Evolutionary conservation across 805 yeast genomes (phyloP).

Genomic region (Wickerhamiella domercqiae): DNA sequence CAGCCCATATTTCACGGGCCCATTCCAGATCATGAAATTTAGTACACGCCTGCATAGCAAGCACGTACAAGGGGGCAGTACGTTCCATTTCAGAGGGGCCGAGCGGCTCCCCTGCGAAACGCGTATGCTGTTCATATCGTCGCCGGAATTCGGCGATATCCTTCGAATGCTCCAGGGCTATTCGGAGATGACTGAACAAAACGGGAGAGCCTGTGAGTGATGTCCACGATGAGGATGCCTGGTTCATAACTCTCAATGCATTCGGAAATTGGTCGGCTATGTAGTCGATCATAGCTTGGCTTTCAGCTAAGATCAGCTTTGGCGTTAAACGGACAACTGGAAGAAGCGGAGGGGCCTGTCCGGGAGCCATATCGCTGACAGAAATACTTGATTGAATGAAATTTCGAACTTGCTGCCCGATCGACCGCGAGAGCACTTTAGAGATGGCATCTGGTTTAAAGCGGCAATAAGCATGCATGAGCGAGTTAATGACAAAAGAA

Average conservation of each 20-base stretch:
- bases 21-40: conserved; percentile 37
- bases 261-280: conserved; percentile 31
- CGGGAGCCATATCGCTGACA: background rate
- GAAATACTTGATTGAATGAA: conserved; percentile 13
- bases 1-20: conserved; percentile 58
- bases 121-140: conserved; percentile 23
- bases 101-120: background rate
- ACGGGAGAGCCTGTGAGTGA: conserved; percentile 6
- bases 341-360: conserved; percentile 49
- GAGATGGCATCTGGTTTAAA: conserved; percentile 19
- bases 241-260: conserved; percentile 26
- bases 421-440: conserved; percentile 17
- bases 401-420: conserved; percentile 19
- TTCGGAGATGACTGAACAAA: conserved; percentile 31
- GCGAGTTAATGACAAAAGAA: conserved; percentile 19
- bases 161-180: conserved; percentile 27
- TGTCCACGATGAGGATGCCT: conserved; percentile 28
- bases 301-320: conserved; percentile 45
- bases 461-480: conserved; percentile 23
- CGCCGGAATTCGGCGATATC: conserved; percentile 25
- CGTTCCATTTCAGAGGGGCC: conserved; percentile 16
- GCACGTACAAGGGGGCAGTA: conserved; percentile 37
- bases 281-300: conserved; percentile 60
- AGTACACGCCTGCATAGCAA: conserved; percentile 53
- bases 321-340: conserved; percentile 35